Evolutionary conservation across 805 yeast species (phyloP), one percentile per base, ranked within the genome.

Genomic region (Kregervanrija fluxuum): DNA sequence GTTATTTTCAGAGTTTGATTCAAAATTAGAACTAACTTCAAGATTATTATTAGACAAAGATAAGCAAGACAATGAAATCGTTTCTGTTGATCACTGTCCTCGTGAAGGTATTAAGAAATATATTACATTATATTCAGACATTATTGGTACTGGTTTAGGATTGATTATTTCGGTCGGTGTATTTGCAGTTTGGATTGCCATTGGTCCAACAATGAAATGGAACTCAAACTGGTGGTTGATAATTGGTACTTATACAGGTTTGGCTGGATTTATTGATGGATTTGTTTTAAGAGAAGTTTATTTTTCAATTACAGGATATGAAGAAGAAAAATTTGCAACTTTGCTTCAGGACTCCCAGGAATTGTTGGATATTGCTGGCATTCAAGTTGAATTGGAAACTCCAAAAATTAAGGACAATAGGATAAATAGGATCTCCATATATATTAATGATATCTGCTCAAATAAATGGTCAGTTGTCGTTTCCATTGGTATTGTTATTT

Each of bases 221-320:
- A 50, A 51, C 50, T 62, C 59, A 39, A 57, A 67, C 45, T 70
- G 74, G 75, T 70, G 73, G 73, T 54, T 70, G 36, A 67, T 70
- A 35, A 69, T 68, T 48, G 75, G 75, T 39, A 69, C 75, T 2
- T 70, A 70, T 47, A 67, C 74, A 0, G 75, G 75, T 14, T 55
- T 70, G 16, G 57, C 69, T 35, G 74, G 74, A 1, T 69, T 68
- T 48, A 42, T 66, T 38, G 74, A 70, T 48, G 73, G 74, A 2
- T 70, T 67, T 48, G 66, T 64, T 33, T 53, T 70, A 33, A 58
- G 75, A 52, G 63, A 68, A 43, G 66, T 62, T 13, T 69, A 64
- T 37, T 59, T 55, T 39, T 54, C 67, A 30, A 56, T 53, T 17
- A 54, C 55, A 5, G 14, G 35, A 16, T 47, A 57, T 33, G 55